phyloP scores from a whole-genome alignment of 768 basidiomycete genomes.

The Tricholoma matsutake region DNA sequence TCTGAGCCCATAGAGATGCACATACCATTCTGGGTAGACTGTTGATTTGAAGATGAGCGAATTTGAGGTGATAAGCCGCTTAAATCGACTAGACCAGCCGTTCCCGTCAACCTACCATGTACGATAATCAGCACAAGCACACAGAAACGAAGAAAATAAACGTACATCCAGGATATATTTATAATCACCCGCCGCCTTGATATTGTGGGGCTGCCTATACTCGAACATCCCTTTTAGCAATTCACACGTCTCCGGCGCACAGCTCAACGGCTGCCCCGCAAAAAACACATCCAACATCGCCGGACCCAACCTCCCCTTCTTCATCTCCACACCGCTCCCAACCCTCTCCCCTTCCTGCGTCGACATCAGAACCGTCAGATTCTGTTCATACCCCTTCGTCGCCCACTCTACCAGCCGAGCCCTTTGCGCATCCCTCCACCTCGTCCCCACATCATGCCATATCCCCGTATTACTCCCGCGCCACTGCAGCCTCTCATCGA shows the following conservation, averaged over 20 bases:
- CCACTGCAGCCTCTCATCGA: constrained; percentile 60
- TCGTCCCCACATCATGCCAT: constrained; percentile 32
- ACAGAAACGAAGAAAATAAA: constrained; percentile 16
- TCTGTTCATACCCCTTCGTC: constrained; percentile 23
- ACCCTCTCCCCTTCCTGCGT: constrained; percentile 23
- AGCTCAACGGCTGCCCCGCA: constrained; percentile 37
- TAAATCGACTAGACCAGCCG: constrained; percentile 64
- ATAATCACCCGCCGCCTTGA: constrained; percentile 43
- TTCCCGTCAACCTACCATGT: constrained; percentile 47
- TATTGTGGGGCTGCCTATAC: constrained; percentile 39
- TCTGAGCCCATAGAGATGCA: not conserved
- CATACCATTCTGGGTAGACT: constrained; percentile 63
- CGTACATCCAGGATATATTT: constrained; percentile 59
- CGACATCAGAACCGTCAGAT: constrained; percentile 32
- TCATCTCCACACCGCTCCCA: constrained; percentile 27
- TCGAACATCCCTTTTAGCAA: constrained; percentile 43
- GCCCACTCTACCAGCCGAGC: constrained; percentile 38
- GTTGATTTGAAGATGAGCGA: constrained; percentile 63
- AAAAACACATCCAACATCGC: constrained; percentile 58
- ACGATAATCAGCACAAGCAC: not conserved
- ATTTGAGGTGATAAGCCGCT: constrained; percentile 56
- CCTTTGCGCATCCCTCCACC: constrained; percentile 49
- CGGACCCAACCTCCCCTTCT: constrained; percentile 33
- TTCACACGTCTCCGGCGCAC: constrained; percentile 40
- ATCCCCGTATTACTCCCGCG: constrained; percentile 73